A percentile compares a stretch with the other conserved stretches of the same genome.
phyloP scores from a whole-genome alignment of 805 yeast species.

The Candida silvicultrix region DNA sequence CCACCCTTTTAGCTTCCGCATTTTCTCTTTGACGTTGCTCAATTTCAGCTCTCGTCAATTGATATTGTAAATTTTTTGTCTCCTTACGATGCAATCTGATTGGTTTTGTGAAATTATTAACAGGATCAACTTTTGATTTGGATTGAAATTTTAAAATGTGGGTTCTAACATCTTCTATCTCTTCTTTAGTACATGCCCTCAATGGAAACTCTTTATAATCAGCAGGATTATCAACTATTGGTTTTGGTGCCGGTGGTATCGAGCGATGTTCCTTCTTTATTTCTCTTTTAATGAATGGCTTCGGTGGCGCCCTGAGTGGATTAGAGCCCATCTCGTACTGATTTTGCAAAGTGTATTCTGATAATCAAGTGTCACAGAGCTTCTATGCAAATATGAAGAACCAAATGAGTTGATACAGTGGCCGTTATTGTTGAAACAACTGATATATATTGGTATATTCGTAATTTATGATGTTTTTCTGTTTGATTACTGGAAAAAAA shows the following conservation, averaged over 20 bases:
- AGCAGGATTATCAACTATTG: constrained; percentile 17
- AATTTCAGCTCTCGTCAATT: constrained; percentile 70
- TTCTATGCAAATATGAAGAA: no score
- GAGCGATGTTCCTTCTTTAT: constrained; percentile 6
- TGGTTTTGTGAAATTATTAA: constrained; percentile 65
- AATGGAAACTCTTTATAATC: constrained; percentile 38
- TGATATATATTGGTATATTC: no score
- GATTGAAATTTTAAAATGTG: constrained; percentile 81
- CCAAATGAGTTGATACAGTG: no score
- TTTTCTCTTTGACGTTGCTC: constrained; percentile 53
- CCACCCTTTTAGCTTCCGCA: constrained; percentile 28
- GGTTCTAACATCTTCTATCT: constrained; percentile 63
- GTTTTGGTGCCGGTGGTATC: constrained; percentile 9
- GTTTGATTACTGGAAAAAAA: background rate
- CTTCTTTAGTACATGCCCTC: constrained; percentile 67
- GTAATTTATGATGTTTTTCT: background rate
- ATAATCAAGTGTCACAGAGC: no score
- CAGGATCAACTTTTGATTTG: constrained; percentile 65
- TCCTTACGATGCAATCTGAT: constrained; percentile 88
- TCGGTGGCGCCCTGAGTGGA: constrained; percentile 16
- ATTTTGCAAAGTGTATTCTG: no score
- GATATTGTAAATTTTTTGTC: constrained; percentile 86
- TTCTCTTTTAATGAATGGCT: constrained; percentile 9
- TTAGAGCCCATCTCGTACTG: constrained; percentile 8
- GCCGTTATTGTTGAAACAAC: no score